A percentile compares a stretch with the other conserved stretches of the same genome.
These are phyloP conservation scores for Puccinia polysora DNA, from an alignment of 1,284 basidiomycete genomes.

Conservation along the genomic window DNA sequence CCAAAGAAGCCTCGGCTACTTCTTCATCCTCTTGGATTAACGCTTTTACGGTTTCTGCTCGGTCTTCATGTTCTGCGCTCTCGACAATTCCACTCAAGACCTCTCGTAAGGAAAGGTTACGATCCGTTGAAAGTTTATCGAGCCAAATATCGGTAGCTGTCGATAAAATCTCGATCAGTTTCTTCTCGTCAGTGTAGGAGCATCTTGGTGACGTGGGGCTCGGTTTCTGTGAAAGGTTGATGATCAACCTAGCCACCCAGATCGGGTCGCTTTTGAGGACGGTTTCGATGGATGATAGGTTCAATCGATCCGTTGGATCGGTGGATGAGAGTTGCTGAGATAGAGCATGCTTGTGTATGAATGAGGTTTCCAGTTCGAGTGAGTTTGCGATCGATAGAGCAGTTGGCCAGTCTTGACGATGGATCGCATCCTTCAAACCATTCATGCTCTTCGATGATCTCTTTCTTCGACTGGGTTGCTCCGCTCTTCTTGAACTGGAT, in stretches of 20 bases:
- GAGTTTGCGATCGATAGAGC: slow-evolving; percentile 14
- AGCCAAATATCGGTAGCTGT: slow-evolving; percentile 18
- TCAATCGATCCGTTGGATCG: neutral
- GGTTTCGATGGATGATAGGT: neutral
- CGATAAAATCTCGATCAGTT: neutral
- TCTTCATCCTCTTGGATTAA: slow-evolving; percentile 5
- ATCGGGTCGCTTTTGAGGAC: slow-evolving; percentile 12
- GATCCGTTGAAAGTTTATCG: slow-evolving; percentile 9
- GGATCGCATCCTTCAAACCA: slow-evolving; percentile 1
- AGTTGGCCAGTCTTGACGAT: neutral
- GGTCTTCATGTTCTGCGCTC: neutral
- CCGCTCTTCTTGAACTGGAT: too few species aligned
- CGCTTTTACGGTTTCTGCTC: neutral
- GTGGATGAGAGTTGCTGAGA: neutral
- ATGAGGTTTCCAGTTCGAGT: neutral
- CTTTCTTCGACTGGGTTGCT: too few species aligned
- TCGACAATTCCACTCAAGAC: neutral
- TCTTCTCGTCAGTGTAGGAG: neutral
- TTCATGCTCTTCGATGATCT: neutral
- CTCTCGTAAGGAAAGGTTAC: neutral
- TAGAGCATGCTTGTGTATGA: slow-evolving; percentile 9
- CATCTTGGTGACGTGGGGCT: neutral
- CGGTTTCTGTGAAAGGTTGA: slow-evolving; percentile 9
- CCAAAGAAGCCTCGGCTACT: slow-evolving; percentile 21
- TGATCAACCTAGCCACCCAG: slow-evolving; percentile 18